Conservation (phyloP, 345 rosid genomes). For the Eucalyptus grandis region DNA sequence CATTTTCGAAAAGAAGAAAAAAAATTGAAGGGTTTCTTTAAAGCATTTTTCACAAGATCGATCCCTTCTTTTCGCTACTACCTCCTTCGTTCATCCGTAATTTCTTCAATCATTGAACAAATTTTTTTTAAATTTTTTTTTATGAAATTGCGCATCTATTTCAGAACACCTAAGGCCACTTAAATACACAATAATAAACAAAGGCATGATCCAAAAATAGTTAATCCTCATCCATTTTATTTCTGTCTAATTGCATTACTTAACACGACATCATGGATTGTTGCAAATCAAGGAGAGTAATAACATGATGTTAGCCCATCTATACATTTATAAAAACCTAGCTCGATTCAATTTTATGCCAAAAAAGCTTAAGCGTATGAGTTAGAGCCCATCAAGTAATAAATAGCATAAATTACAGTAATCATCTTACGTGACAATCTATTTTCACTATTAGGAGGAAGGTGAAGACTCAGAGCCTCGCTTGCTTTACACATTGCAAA, state of each 20-base stretch:
- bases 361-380: neutral
- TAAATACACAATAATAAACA: neutral
- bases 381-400: neutral
- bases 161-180: too few relatives aligned
- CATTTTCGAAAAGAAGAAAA: neutral
- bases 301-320: neutral
- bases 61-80: neutral
- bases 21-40: neutral
- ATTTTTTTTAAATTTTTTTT: too few relatives aligned
- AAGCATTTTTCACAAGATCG: neutral
- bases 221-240: neutral
- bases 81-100: neutral
- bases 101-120: neutral
- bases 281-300: neutral
- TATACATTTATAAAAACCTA: neutral
- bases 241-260: neutral
- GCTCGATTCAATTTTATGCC: neutral
- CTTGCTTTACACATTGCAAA: neutral
- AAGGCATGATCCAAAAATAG: neutral
- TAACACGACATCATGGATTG: neutral
- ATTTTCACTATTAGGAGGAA: neutral
- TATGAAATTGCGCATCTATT: too few relatives aligned
- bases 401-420: neutral
- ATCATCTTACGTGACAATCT: neutral
- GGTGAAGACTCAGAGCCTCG: neutral